These are phyloP conservation scores for Phytophthora ohioensis DNA, from an alignment of 352 stramenopile species.

Conservation along the genomic window DNA sequence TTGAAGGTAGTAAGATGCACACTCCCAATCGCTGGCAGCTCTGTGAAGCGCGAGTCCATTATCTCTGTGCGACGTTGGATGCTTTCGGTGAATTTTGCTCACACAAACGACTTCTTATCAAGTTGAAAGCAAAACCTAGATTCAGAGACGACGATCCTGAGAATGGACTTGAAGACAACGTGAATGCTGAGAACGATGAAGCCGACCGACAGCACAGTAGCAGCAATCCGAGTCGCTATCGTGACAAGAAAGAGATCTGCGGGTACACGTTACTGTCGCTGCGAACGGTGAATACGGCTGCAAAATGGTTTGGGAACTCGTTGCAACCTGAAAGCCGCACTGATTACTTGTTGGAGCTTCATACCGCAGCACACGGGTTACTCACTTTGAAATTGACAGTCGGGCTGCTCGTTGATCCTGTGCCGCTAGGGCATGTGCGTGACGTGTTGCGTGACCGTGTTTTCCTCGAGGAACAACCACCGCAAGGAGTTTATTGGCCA, in stretches of 20 bases:
- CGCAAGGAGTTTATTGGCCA: constrained; percentile 68
- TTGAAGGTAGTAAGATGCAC: constrained; percentile 84
- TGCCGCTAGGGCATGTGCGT: constrained; percentile 63
- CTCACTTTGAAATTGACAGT: constrained; percentile 84
- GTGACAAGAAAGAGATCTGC: constrained; percentile 48
- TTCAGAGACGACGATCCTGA: neutral
- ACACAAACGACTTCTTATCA: constrained; percentile 73
- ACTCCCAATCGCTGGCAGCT: constrained; percentile 87
- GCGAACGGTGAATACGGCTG: constrained; percentile 56
- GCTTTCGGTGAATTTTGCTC: constrained; percentile 73
- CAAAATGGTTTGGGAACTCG: constrained; percentile 69
- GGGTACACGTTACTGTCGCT: constrained; percentile 68
- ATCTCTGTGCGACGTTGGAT: constrained; percentile 71
- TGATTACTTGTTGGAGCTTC: constrained; percentile 74
- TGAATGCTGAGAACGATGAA: neutral
- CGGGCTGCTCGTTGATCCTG: constrained; percentile 66
- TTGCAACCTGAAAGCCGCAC: constrained; percentile 58
- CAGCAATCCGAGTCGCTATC: constrained; percentile 6
- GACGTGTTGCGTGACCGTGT: constrained; percentile 54
- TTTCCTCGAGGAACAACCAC: constrained; percentile 66
- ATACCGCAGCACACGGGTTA: constrained; percentile 61
- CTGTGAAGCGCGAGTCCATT: constrained; percentile 77
- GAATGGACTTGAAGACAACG: neutral
- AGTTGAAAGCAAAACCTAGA: constrained; percentile 57
- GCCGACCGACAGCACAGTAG: neutral